Evolutionary conservation across 2,329 filamentous ascomycete species (phyloP).

Genomic region (Trichoderma pleuroti): DNA sequence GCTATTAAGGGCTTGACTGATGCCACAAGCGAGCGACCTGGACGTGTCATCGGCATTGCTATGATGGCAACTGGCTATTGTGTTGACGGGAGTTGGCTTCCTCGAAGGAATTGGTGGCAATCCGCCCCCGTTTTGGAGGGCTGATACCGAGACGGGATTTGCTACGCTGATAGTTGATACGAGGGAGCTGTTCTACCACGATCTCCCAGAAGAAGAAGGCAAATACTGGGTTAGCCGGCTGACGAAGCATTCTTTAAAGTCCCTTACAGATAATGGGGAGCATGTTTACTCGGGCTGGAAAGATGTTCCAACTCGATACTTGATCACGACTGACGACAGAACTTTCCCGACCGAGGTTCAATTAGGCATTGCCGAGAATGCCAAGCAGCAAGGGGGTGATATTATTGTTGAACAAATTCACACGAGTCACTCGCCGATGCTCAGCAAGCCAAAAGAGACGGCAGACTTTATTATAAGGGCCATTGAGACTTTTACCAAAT

Average conservation of each 20-base stretch:
- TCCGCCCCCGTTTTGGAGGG: conserved; percentile 41
- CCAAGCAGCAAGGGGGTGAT: conserved; percentile 35
- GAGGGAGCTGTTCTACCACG: conserved; percentile 47
- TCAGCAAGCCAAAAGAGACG: conserved; percentile 43
- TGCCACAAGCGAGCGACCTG: conserved; percentile 22
- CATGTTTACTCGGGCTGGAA: conserved; percentile 44
- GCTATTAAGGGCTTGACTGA: conserved; percentile 42
- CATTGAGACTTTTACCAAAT: conserved; percentile 20
- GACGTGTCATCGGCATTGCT: conserved; percentile 43
- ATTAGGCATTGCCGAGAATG: conserved; percentile 36
- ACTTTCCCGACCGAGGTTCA: conserved; percentile 40
- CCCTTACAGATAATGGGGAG: conserved; percentile 45
- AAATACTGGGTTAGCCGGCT: conserved; percentile 42
- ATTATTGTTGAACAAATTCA: conserved; percentile 40
- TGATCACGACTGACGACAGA: conserved; percentile 42
- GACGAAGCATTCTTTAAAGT: conserved; percentile 39
- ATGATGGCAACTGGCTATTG: conserved; percentile 45
- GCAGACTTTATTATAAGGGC: conserved; percentile 34
- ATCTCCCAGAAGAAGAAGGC: conserved; percentile 43
- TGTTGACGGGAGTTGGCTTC: conserved; percentile 36
- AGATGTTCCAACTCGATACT: conserved; percentile 46
- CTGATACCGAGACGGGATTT: conserved; percentile 39
- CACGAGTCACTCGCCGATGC: conserved; percentile 48
- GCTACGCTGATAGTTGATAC: conserved; percentile 38
- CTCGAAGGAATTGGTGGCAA: conserved; percentile 40